phyloP scores from a whole-genome alignment of 2,329 filamentous ascomycete species.

The Fusarium illudens region DNA sequence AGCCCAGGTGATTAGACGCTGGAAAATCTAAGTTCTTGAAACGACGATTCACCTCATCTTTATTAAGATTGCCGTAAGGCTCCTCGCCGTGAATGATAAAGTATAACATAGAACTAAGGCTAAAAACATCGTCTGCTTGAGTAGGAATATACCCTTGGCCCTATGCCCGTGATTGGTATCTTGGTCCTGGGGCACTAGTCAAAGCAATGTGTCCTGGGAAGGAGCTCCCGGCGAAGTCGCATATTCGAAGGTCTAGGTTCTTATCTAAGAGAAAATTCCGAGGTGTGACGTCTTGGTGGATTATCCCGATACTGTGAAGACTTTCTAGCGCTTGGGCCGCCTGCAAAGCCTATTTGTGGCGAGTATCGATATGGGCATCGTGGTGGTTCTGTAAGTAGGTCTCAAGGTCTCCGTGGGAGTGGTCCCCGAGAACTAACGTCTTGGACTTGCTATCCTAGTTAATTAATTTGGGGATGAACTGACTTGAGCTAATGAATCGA shows the following conservation, averaged over 20 bases:
- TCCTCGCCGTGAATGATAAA: constrained; percentile 9
- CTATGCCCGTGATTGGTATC: constrained; percentile 12
- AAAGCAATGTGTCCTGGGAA: constrained; percentile 2
- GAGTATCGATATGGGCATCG: neutral
- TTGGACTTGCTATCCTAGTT: constrained; percentile 19
- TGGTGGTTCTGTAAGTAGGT: constrained; percentile 5
- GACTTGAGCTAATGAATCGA: constrained; percentile 7
- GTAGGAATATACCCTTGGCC: constrained; percentile 2
- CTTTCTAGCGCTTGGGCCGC: constrained; percentile 42
- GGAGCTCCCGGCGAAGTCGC: constrained; percentile 21
- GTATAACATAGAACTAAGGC: constrained; percentile 15
- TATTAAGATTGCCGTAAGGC: constrained; percentile 3
- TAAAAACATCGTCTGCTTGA: constrained; percentile 16
- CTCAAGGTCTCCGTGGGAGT: constrained; percentile 19
- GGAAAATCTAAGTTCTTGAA: constrained; percentile 7
- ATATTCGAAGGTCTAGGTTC: neutral
- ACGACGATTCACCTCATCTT: constrained; percentile 4
- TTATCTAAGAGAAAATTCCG: constrained; percentile 48
- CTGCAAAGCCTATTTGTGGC: neutral
- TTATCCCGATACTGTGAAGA: constrained; percentile 45
- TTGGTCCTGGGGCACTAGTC: constrained; percentile 4
- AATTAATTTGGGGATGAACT: constrained; percentile 23
- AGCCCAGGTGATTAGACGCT: neutral
- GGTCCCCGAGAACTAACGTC: constrained; percentile 18
- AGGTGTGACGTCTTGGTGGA: constrained; percentile 49